A percentile compares a stretch with the other conserved stretches of the same genome.
Evolutionary conservation across 176 grass and related monocot species (phyloP).

Genomic region (Oryza punctata): DNA sequence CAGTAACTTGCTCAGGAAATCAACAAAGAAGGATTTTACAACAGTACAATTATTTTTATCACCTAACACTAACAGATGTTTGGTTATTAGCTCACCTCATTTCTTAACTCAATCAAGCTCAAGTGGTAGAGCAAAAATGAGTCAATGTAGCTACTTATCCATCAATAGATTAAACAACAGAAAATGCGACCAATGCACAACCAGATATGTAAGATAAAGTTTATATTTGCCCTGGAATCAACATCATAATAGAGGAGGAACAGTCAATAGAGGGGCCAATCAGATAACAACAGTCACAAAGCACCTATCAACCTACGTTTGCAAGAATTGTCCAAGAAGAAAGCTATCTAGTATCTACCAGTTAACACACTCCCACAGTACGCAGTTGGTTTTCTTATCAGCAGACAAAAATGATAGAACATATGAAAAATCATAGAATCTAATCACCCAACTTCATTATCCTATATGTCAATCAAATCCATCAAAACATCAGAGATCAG

Average conservation of each 20-base stretch:
- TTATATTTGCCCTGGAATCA: slow-evolving; percentile 3
- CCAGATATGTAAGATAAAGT: background rate
- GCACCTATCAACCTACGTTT: background rate
- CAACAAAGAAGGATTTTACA: background rate
- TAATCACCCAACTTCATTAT: background rate
- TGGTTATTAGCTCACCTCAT: background rate
- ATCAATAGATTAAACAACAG: background rate
- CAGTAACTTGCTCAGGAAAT: slow-evolving; percentile 1
- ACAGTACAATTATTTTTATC: background rate
- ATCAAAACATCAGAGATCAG: slow-evolving; percentile 11
- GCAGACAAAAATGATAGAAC: background rate
- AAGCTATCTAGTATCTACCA: background rate
- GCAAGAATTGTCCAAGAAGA: background rate
- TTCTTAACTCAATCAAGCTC: background rate
- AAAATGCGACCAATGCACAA: background rate
- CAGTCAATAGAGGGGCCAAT: background rate
- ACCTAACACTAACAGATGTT: background rate
- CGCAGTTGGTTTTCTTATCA: background rate
- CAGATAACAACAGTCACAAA: background rate
- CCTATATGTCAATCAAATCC: background rate
- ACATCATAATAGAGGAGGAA: background rate
- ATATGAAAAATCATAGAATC: background rate
- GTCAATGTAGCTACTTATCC: background rate
- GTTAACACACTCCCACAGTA: background rate
- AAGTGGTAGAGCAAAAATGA: background rate